phyloP scores from a whole-genome alignment of 2,329 filamentous ascomycete genomes.

The Phyllosticta ampelicida region DNA sequence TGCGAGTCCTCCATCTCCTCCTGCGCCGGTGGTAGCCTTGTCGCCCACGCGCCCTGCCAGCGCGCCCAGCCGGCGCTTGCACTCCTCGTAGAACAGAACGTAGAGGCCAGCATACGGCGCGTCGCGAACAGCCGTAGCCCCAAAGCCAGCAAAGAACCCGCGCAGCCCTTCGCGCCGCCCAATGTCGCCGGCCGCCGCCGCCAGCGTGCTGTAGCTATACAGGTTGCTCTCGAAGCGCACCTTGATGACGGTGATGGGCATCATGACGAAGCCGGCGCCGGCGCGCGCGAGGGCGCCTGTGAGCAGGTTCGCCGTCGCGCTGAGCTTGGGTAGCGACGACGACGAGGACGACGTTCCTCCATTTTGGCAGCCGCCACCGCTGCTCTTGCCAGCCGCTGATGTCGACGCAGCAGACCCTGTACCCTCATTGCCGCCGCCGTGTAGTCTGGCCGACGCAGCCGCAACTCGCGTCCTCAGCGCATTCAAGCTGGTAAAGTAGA shows the following conservation, averaged over 20 bases:
- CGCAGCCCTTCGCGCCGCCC: constrained; percentile 58
- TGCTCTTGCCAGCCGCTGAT: constrained; percentile 2
- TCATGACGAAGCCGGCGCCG: constrained; percentile 79
- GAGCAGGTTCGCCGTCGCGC: constrained; percentile 72
- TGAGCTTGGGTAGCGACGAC: constrained; percentile 69
- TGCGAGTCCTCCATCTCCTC: constrained; percentile 17
- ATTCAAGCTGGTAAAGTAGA: constrained; percentile 90
- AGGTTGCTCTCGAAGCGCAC: constrained; percentile 86
- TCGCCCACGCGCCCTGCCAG: constrained; percentile 21
- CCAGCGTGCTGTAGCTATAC: constrained; percentile 71
- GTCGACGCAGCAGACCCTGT: constrained; percentile 5
- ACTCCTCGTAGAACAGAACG: constrained; percentile 83
- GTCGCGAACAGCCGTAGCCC: constrained; percentile 84
- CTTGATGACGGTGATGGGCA: constrained; percentile 94
- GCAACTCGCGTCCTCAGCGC: constrained; percentile 52
- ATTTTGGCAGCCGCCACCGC: constrained; percentile 11
- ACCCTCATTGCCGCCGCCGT: not conserved
- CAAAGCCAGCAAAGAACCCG: constrained; percentile 89
- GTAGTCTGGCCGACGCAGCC: constrained; percentile 1
- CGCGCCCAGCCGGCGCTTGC: constrained; percentile 52
- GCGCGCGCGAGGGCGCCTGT: constrained; percentile 78
- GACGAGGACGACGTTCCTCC: constrained; percentile 11
- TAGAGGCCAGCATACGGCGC: constrained; percentile 96
- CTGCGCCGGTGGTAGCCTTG: constrained; percentile 19
- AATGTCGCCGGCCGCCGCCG: constrained; percentile 65